phyloP scores from a whole-genome alignment of 352 stramenopile species.

The Pythium aphanidermatum region DNA sequence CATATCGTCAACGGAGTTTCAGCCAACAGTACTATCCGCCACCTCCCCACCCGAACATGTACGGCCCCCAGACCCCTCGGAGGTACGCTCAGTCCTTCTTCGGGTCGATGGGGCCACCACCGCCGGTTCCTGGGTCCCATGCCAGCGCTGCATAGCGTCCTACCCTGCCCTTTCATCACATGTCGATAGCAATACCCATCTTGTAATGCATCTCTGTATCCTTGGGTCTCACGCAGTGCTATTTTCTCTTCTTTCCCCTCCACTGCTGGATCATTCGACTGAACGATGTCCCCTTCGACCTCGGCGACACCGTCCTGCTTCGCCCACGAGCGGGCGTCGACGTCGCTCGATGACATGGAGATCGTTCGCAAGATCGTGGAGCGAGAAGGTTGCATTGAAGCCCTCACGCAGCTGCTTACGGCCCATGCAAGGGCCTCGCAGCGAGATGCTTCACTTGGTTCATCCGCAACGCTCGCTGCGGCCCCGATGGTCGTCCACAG shows the following conservation, averaged over 20 bases:
- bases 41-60: constrained; percentile 7
- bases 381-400: constrained; percentile 73
- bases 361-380: constrained; percentile 78
- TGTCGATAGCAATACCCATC: no score
- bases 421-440: constrained; percentile 21
- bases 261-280: no score
- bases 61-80: no score
- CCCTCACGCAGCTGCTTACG: constrained; percentile 51
- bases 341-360: constrained; percentile 44
- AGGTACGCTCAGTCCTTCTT: no score
- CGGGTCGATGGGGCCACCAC: no score
- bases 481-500: constrained; percentile 59
- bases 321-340: constrained; percentile 13
- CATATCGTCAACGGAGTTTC: constrained; percentile 22
- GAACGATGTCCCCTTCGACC: background rate
- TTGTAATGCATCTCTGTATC: no score
- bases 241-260: no score
- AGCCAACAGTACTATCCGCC: constrained; percentile 22
- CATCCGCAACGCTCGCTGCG: constrained; percentile 20
- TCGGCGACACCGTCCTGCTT: constrained; percentile 6
- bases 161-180: no score
- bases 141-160: no score
- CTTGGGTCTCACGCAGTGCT: no score
- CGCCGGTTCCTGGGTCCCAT: no score
- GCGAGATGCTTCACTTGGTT: constrained; percentile 3